These are phyloP conservation scores for Cyberlindnera mrakii DNA, from an alignment of 805 yeast species.

Conservation along the genomic window DNA sequence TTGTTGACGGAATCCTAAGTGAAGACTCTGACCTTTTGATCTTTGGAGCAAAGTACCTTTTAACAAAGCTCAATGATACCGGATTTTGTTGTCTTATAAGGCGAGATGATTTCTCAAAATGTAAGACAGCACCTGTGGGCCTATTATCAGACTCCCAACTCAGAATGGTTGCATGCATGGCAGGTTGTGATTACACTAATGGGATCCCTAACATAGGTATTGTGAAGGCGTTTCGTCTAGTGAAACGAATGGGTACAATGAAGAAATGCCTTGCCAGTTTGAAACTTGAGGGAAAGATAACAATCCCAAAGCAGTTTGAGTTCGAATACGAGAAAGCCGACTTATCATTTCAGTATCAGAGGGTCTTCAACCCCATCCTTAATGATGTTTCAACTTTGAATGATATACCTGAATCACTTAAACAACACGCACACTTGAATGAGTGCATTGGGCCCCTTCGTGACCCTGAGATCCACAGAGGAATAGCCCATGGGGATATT, in stretches of 20 bases:
- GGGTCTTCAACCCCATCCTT: conserved; percentile 69
- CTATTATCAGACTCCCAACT: conserved; percentile 50
- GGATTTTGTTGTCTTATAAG: conserved; percentile 67
- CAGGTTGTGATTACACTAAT: conserved; percentile 96
- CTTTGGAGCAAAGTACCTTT: conserved; percentile 72
- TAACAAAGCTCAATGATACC: conserved; percentile 75
- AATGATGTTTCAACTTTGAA: conserved; percentile 50
- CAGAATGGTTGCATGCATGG: conserved; percentile 71
- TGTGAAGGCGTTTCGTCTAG: conserved; percentile 61
- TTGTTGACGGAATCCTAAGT: conserved; percentile 80
- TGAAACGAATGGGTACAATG: conserved; percentile 43
- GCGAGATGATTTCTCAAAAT: conserved; percentile 47
- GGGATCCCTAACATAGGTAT: conserved; percentile 83
- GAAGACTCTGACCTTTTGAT: conserved; percentile 92
- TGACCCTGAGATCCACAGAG: conserved; percentile 41
- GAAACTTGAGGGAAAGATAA: conserved; percentile 51
- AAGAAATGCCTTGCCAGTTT: conserved; percentile 53
- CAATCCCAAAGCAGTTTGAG: conserved; percentile 51
- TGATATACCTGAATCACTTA: conserved; percentile 38
- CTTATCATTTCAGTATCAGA: conserved; percentile 75
- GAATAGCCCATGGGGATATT: conserved; percentile 58
- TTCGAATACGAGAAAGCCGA: conserved; percentile 61
- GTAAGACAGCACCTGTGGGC: conserved; percentile 43
- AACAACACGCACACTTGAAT: conserved; percentile 24
- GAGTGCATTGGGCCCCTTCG: conserved; percentile 34